A percentile compares a stretch with the other conserved stretches of the same genome.
These are phyloP conservation scores for Sugiyamaella smithiae DNA, from an alignment of 805 yeast species.

Conservation along the genomic window DNA sequence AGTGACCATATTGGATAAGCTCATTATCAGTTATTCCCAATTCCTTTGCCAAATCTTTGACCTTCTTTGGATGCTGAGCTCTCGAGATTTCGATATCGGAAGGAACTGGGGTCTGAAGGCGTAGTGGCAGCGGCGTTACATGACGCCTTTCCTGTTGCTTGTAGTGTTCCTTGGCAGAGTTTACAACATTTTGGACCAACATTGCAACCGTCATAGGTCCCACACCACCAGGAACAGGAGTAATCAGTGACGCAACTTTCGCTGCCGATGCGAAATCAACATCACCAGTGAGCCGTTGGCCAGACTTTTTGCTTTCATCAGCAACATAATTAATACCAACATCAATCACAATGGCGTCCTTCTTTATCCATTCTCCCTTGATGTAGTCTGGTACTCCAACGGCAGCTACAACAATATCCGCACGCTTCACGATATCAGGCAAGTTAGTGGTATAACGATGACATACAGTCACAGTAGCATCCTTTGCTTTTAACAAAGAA, in stretches of 20 bases:
- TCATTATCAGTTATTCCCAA: slow-evolving; percentile 76
- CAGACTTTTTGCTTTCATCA: slow-evolving; percentile 71
- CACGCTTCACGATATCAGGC: slow-evolving; percentile 55
- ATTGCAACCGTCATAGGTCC: slow-evolving; percentile 99
- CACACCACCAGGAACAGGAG: slow-evolving; percentile 99
- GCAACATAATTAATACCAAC: slow-evolving; percentile 92
- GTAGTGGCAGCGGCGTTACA: slow-evolving; percentile 56
- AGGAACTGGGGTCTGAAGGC: slow-evolving; percentile 68
- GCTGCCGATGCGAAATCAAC: slow-evolving; percentile 75
- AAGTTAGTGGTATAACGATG: slow-evolving; percentile 72
- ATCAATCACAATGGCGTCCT: slow-evolving; percentile 82
- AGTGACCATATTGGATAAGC: slow-evolving; percentile 83
- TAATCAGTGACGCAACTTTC: slow-evolving; percentile 62
- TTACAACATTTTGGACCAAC: slow-evolving; percentile 79
- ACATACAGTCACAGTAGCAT: slow-evolving; percentile 81
- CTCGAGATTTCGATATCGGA: slow-evolving; percentile 89
- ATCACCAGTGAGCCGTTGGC: slow-evolving; percentile 88
- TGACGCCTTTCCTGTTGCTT: slow-evolving; percentile 36
- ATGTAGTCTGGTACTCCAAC: slow-evolving; percentile 84
- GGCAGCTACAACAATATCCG: slow-evolving; percentile 90
- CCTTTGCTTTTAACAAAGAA: slow-evolving; percentile 69
- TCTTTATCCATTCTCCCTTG: slow-evolving; percentile 83
- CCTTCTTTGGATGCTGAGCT: slow-evolving; percentile 81
- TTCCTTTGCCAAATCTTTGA: slow-evolving; percentile 71
- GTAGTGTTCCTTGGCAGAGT: slow-evolving; percentile 66